These are phyloP conservation scores for Pleurotus cornucopiae DNA, from an alignment of 768 basidiomycete genomes.

Conservation along the genomic window DNA sequence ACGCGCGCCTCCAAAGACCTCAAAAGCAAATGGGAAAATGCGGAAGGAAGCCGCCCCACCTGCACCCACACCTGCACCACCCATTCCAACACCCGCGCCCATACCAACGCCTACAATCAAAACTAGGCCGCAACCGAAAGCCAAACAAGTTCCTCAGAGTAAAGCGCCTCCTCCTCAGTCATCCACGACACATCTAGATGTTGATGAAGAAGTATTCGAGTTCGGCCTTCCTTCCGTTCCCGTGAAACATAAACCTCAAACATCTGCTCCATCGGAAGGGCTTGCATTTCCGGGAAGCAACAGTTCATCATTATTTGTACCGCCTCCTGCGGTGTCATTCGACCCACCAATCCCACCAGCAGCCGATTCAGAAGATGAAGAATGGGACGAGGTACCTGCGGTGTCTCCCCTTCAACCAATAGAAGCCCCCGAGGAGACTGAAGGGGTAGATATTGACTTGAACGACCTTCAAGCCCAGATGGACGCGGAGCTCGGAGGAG, in stretches of 20 bases:
- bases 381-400: conserved; percentile 47
- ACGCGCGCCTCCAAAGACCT: conserved; percentile 23
- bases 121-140: conserved; percentile 10
- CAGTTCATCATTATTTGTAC: conserved; percentile 21
- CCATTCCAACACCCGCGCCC: too few relatives aligned
- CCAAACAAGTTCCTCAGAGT: conserved; percentile 19
- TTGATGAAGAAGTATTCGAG: conserved; percentile 44
- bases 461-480: conserved; percentile 34
- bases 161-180: conserved; percentile 11
- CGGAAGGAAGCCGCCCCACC: conserved; percentile 18
- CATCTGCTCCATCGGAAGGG: conserved; percentile 23
- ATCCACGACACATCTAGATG: conserved; percentile 17
- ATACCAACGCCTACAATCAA: conserved; percentile 10
- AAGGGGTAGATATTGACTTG: conserved; percentile 31
- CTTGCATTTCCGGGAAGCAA: conserved; percentile 34
- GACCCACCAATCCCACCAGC: conserved; percentile 12
- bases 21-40: conserved; percentile 20
- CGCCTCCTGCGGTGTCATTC: conserved; percentile 18
- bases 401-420: conserved; percentile 15
- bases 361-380: conserved; percentile 33
- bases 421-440: conserved; percentile 22
- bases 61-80: conserved; percentile 8
- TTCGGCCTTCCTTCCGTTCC: conserved; percentile 39
- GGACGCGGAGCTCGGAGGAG: conserved; percentile 33
- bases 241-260: conserved; percentile 27